Percentiles rank a stretch among this genome's conserved stretches.
Conservation (phyloP, 257 asterid species). For the Solanum verrucosum region DNA sequence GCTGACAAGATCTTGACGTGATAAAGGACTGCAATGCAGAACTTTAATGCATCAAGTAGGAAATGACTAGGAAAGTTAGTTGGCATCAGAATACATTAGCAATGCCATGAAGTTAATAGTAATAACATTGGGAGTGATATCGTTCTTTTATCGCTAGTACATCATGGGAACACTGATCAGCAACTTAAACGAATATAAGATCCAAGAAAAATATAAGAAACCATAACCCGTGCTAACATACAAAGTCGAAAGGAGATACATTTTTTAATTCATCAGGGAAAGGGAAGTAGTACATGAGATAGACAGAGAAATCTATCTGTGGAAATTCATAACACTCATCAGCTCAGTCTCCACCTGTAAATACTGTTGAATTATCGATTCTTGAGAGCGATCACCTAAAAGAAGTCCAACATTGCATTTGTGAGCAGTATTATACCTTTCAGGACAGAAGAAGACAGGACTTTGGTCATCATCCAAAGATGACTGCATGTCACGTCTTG, state of each 20-base stretch:
- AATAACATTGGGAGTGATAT: neutral
- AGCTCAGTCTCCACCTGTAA: neutral
- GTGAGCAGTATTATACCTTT: conserved; percentile 38
- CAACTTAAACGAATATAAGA: neutral
- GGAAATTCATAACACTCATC: neutral
- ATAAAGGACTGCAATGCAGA: conserved; percentile 51
- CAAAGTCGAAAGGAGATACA: neutral
- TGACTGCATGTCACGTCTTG: conserved; percentile 77
- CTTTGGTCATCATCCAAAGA: conserved; percentile 48
- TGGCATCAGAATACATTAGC: neutral
- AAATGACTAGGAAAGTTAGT: conserved; percentile 1
- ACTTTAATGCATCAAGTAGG: conserved; percentile 4
- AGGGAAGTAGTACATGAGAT: neutral
- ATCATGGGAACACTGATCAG: neutral
- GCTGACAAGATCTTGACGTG: conserved; percentile 98
- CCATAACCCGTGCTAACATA: neutral
- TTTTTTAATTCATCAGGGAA: neutral
- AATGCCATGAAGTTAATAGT: neutral
- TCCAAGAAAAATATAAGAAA: neutral
- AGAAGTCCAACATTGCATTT: conserved; percentile 3
- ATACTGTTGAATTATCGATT: neutral
- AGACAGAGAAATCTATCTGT: neutral
- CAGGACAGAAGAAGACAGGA: conserved; percentile 76
- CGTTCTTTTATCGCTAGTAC: neutral
- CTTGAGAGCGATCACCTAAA: neutral